Evolutionary conservation across 2,329 filamentous ascomycete genomes (phyloP), one percentile per base, ranked within the genome.

Genomic region (Chalaropsis ovoidea): DNA sequence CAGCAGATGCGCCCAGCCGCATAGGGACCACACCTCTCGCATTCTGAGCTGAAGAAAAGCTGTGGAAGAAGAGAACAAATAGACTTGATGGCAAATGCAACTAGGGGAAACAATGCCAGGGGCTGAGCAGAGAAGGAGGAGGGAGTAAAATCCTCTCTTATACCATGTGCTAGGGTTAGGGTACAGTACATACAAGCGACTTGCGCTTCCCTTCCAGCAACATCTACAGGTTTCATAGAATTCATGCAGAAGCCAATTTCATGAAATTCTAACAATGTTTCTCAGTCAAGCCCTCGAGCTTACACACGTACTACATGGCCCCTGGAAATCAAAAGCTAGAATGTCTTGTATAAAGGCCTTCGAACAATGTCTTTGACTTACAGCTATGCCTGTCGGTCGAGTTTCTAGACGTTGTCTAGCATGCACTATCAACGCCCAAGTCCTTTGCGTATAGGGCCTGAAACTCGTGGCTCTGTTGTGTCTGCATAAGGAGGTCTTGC

Each of bases 221-320:
- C 5, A 24, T 24, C 52, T 39, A 42, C 54, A 22, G 54, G 52
- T 61, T 65, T 65, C 63, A 65, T 54, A 19, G 7, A 45, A 27
- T 65, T 65, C 41, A 65, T 65, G 63, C 63, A 47, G 41, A 41
- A 58, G 43, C 63, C 31, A 4, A 64, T 54, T 62, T 47, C 1
- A 24, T 17, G n/a, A n/a, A n/a, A n/a, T n/a, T n/a, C n/a, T n/a
- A n/a, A 19, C 27, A 15, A 24, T 54, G 61, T 54, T 45, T 24
- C 35, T 31, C 6, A 15, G 13, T 13, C 17, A 19, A 6, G 4
- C 22, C 45, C n/a, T 10, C 22, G 17, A 11, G 45, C n/a, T 11
- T 49, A 49, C n/a, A 47, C 15, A 47, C 7, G 19, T n/a, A 17
- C 45, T 49, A 49, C 45, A 49, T 8, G 45, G 45, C 45, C 22